Evolutionary conservation across 2,329 filamentous ascomycete species (phyloP).

Genomic region (Sclerotinia minor): DNA sequence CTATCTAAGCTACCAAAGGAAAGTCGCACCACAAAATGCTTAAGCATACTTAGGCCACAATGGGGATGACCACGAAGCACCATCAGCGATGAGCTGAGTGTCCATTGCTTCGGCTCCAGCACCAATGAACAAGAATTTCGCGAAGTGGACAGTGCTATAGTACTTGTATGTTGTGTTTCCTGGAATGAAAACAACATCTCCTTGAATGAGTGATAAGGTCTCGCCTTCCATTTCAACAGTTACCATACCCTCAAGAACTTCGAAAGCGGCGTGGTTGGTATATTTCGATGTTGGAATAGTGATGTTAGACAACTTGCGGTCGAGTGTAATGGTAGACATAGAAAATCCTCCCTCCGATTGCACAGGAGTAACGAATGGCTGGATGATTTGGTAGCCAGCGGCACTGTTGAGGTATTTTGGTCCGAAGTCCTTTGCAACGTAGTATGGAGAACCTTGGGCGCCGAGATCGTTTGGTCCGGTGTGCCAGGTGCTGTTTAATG

Average conservation of each 20-base stretch:
- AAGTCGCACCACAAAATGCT: not conserved
- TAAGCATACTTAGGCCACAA: constrained; percentile 30
- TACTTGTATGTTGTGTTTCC: constrained; percentile 42
- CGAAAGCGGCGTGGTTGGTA: constrained; percentile 43
- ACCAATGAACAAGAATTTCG: constrained; percentile 31
- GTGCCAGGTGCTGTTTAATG: constrained; percentile 44
- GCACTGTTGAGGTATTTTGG: constrained; percentile 47
- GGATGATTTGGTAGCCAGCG: constrained; percentile 47
- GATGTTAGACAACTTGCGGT: constrained; percentile 27
- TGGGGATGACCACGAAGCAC: constrained; percentile 28
- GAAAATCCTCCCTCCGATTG: constrained; percentile 48
- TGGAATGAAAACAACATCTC: constrained; percentile 46
- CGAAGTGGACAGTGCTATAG: constrained; percentile 38
- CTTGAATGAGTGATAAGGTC: constrained; percentile 38
- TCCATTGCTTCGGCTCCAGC: constrained; percentile 30
- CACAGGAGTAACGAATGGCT: constrained; percentile 46
- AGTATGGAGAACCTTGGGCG: constrained; percentile 44
- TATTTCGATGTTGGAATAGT: constrained; percentile 37
- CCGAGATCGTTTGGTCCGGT: constrained; percentile 43
- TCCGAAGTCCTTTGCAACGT: constrained; percentile 49
- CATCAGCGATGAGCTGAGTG: constrained; percentile 29
- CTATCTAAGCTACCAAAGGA: not conserved
- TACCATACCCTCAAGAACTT: constrained; percentile 45
- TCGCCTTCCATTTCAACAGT: constrained; percentile 42
- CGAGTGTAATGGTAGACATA: constrained; percentile 47